Percentiles rank a stretch among this genome's conserved stretches.
These are phyloP conservation scores for Hypoxylon sp. DNA, from an alignment of 2,329 filamentous ascomycete species.

Conservation along the genomic window DNA sequence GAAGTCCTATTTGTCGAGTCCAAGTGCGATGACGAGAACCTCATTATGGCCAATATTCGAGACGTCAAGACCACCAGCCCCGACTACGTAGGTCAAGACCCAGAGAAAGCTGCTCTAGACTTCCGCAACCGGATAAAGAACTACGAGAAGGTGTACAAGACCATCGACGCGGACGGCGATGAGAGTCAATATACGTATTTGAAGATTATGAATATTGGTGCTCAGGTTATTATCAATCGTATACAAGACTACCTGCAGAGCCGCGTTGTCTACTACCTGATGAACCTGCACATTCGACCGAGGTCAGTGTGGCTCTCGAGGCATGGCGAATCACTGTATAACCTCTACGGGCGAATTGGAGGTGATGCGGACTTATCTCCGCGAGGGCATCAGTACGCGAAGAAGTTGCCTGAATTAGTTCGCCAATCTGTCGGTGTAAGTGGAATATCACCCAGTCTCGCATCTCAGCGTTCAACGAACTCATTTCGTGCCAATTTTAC, in stretches of 20 bases:
- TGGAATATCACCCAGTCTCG: conserved; percentile 45
- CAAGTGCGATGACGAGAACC: conserved; percentile 93
- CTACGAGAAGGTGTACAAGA: conserved; percentile 97
- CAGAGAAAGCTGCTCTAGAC: conserved; percentile 88
- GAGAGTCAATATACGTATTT: conserved; percentile 92
- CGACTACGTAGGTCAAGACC: conserved; percentile 94
- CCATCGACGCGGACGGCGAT: conserved; percentile 82
- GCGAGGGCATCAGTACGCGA: conserved; percentile 88
- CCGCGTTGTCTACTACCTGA: conserved; percentile 96
- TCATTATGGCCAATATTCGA: conserved; percentile 98
- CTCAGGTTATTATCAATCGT: conserved; percentile 96
- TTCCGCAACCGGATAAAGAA: conserved; percentile 95
- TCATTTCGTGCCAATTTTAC: background rate
- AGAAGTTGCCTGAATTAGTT: conserved; percentile 85
- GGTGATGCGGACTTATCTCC: conserved; percentile 89
- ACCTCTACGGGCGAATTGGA: conserved; percentile 90
- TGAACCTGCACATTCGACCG: conserved; percentile 98
- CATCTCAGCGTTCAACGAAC: background rate
- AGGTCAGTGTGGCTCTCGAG: conserved; percentile 96
- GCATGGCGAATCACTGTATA: conserved; percentile 94
- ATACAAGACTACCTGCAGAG: conserved; percentile 98
- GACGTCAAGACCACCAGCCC: conserved; percentile 98
- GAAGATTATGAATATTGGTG: conserved; percentile 96
- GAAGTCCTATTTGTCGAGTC: conserved; percentile 97
- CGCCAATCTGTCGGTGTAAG: conserved; percentile 86